Percentiles rank a stretch among this genome's conserved stretches.
phyloP scores from a whole-genome alignment of 148 eudicot species.

The Camellia sinensis region DNA sequence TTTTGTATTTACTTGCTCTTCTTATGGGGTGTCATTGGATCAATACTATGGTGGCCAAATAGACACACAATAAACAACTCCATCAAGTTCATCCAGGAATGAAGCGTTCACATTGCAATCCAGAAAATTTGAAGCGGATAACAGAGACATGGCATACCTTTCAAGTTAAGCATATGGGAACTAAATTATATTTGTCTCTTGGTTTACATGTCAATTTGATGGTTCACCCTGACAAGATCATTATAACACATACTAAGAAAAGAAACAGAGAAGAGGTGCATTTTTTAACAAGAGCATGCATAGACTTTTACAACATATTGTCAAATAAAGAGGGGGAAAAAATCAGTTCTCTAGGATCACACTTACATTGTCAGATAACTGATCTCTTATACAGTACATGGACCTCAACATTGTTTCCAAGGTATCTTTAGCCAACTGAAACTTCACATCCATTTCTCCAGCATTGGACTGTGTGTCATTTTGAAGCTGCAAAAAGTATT shows the following conservation, averaged over 20 bases:
- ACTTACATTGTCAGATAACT: slow-evolving; percentile 36
- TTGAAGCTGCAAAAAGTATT: slow-evolving; percentile 33
- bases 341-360: background rate
- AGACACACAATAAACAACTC: background rate
- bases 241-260: background rate
- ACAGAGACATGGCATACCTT: slow-evolving; percentile 11
- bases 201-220: slow-evolving; percentile 12
- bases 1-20: too few species aligned
- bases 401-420: slow-evolving; percentile 43
- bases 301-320: background rate
- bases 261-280: background rate
- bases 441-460: slow-evolving; percentile 33
- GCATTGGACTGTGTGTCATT: slow-evolving; percentile 19
- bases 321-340: too few species aligned
- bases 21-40: background rate
- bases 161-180: background rate
- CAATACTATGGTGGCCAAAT: background rate
- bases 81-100: background rate
- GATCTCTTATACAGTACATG: slow-evolving; percentile 37
- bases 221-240: slow-evolving; percentile 24
- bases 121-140: slow-evolving; percentile 4
- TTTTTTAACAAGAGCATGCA: background rate
- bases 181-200: slow-evolving; percentile 20
- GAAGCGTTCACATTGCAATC: background rate
- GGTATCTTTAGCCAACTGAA: slow-evolving; percentile 42